Conservation (phyloP, 1,284 basidiomycete species). For the Ceratobasidium sp. region DNA sequence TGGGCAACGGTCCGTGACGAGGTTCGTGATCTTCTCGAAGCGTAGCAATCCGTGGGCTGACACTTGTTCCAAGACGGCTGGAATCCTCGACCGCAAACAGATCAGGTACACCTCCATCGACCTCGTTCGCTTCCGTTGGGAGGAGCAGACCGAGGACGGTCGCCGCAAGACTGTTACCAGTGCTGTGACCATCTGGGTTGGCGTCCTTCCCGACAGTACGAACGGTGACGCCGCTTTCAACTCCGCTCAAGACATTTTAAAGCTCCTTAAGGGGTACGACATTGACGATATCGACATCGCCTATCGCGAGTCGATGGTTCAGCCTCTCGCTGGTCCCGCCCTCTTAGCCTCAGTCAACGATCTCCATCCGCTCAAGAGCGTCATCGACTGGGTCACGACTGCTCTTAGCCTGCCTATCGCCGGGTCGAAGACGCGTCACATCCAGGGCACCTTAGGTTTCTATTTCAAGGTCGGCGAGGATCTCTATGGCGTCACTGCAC, state of each 20-base stretch:
- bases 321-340: conserved; percentile 52
- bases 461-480: conserved; percentile 57
- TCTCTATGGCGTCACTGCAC: conserved; percentile 58
- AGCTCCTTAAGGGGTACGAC: conserved; percentile 52
- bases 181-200: conserved; percentile 60
- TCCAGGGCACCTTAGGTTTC: conserved; percentile 59
- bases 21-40: conserved; percentile 58
- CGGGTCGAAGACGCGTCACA: conserved; percentile 52
- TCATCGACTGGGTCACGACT: conserved; percentile 55
- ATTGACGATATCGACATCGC: conserved; percentile 57
- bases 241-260: conserved; percentile 55
- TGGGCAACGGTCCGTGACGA: conserved; percentile 58
- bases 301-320: conserved; percentile 55
- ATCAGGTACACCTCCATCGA: conserved; percentile 58
- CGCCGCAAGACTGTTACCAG: conserved; percentile 47
- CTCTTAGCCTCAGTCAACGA: conserved; percentile 56
- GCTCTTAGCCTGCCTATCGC: conserved; percentile 51
- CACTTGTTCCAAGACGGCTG: conserved; percentile 57
- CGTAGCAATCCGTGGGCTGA: conserved; percentile 50
- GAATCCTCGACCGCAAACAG: conserved; percentile 54
- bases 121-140: conserved; percentile 57
- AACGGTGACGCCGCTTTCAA: conserved; percentile 55
- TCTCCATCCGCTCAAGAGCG: conserved; percentile 55
- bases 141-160: conserved; percentile 49
- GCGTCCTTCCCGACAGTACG: conserved; percentile 58